Evolutionary conservation across 2,329 filamentous ascomycete genomes (phyloP), one percentile per base, ranked within the genome.

Genomic region (Onygenales sp.): DNA sequence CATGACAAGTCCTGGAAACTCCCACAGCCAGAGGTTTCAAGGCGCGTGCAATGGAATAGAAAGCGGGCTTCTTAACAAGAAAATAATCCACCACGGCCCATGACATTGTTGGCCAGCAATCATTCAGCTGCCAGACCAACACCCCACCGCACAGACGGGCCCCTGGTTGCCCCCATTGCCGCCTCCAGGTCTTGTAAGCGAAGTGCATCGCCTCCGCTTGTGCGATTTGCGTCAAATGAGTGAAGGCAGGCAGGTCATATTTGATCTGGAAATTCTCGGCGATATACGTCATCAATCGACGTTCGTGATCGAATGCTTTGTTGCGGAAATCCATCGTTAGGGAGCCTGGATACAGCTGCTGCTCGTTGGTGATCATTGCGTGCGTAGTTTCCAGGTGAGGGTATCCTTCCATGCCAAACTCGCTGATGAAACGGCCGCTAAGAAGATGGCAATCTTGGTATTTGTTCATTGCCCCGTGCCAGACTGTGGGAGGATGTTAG

Each of bases 341-440:
- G 3, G 87, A 93, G 65, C 94, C 88, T 1, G 90, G 80, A 66
- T 87, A 92, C 3, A 87, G 79, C 63, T 95, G 89, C 1, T 81
- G 79, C 50, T 88, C 81, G 50, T 86, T 78, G 52, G 78, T 78
- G 45, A 95, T 80, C 66, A 82, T 95, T 13, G 82, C 77, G 55
- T 90, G 85, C 63, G 95, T 89, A 0, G 90, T 95, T 61, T 85
- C 83, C 63, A 92, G 81, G 57, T 84, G 83, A 0, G 91, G 91
- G 66, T 95, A 94, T 0, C 88, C 88, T 67, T 95, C 84, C 89
- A 95, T 95, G 55, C 91, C 91, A 61, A 95, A 96, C 66, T 96
- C 91, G 53, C 87, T 91, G 55, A 95, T 90, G 71, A 96, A 96
- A 0, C 91, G 83, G 2, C 91, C 90, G n/a, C 83, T 83, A 0